phyloP scores from a whole-genome alignment of 805 yeast genomes.

The Lipomyces japonicus region DNA sequence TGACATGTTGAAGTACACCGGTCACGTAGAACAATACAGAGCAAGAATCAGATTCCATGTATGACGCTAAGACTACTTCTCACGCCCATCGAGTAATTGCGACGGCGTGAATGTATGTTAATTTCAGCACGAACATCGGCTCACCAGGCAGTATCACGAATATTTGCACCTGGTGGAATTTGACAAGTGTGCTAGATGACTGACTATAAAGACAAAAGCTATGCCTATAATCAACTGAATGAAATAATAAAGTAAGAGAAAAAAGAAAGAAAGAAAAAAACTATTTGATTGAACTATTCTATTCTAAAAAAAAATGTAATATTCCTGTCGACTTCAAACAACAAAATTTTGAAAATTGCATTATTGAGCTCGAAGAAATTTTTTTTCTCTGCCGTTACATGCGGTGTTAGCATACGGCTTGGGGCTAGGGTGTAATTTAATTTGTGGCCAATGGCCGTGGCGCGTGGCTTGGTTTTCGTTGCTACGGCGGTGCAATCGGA shows the following conservation, averaged over 20 bases:
- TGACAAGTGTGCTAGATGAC: conserved; percentile 26
- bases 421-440: too few relatives aligned
- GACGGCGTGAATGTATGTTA: neutral
- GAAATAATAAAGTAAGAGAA: neutral
- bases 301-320: too few relatives aligned
- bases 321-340: too few relatives aligned
- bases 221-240: neutral
- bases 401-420: too few relatives aligned
- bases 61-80: conserved; percentile 24
- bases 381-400: too few relatives aligned
- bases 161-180: conserved; percentile 19
- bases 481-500: too few relatives aligned
- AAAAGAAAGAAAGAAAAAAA: too few relatives aligned
- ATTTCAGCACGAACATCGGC: conserved; percentile 29
- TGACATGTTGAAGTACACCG: conserved; percentile 22
- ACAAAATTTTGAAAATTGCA: too few relatives aligned
- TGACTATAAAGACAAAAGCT: neutral
- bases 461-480: too few relatives aligned
- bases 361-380: too few relatives aligned
- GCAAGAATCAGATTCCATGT: neutral
- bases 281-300: too few relatives aligned
- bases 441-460: too few relatives aligned
- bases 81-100: neutral
- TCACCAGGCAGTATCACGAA: conserved; percentile 18
- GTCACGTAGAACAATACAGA: conserved; percentile 8